Base-by-base conservation (phyloP, 331 rosid genomes). In the Pyrus hybrid region DNA sequence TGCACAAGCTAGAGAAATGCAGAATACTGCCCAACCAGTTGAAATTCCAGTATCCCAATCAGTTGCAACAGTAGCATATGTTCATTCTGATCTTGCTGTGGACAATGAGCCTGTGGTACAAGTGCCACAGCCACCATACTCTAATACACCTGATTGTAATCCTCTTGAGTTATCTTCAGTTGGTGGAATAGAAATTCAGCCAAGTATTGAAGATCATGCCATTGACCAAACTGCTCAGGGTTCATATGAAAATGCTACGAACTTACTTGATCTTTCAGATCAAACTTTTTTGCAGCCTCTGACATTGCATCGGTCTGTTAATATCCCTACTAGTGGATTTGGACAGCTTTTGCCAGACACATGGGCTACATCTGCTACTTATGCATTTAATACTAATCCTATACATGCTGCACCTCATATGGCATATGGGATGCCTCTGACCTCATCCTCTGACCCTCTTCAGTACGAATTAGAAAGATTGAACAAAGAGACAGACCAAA, bases 391-490 rank as follows among this genome's bases (percentile, higher is more conserved):
- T 62, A 3, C 20, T 79, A 84, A 16, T 73, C 70, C 75, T 53
- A 63, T 76, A 33, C 93, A 73, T 77, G 20, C 72, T 70, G 74
- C 86, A 71, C 67, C 70, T 32, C 76, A 54, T 20, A 73, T 78
- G 73, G 77, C 80, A 45, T 87, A 80, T 53, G 75, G 74, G 81
- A 64, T 33, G 72, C 65, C 72, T 75, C 73, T 53, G 8, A 77
- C 72, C 64, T 53, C 63, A 74, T 25, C 62, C 61, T 12, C 74
- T 63, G 98, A 94, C 77, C 91, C 93, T 6, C 87, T 93, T 13
- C 82, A 82, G 60, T 81, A 49, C 29, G 97, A 91, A 80, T 35
- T 85, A 60, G 93, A 90, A 71, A 89, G 83, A 76, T 57, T 90
- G 70, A 68, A 29, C 6, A 84, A 71, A 73, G 91, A 71, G 73